These are phyloP conservation scores for Epithemia pelagica DNA, from an alignment of 108 stramenopile genomes.

Conservation along the genomic window DNA sequence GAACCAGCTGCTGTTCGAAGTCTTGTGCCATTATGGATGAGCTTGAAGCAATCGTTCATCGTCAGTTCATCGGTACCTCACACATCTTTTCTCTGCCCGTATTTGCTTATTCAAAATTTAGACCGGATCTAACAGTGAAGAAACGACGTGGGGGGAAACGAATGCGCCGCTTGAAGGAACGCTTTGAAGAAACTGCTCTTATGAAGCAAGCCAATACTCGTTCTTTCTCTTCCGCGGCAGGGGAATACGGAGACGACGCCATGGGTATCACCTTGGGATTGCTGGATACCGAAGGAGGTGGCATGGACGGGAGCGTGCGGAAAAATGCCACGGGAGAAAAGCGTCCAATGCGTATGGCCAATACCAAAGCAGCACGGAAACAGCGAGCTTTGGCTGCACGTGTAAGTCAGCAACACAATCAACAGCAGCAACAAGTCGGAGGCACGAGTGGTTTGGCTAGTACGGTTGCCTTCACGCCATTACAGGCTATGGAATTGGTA, in stretches of 20 bases:
- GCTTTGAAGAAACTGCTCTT: constrained; percentile 91
- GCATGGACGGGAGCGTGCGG: constrained; percentile 47
- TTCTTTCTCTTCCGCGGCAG: constrained; percentile 65
- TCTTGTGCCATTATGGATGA: no score
- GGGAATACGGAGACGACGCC: constrained; percentile 93
- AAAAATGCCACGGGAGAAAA: constrained; percentile 46
- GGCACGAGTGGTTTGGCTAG: constrained; percentile 70
- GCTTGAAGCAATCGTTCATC: no score
- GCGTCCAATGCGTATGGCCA: constrained; percentile 70
- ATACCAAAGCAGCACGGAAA: constrained; percentile 72
- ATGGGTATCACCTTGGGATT: constrained; percentile 90
- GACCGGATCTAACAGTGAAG: constrained; percentile 79
- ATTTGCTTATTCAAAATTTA: no score
- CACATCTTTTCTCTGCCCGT: no score
- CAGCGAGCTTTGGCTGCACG: constrained; percentile 18
- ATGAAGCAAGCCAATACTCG: constrained; percentile 90
- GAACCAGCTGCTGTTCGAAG: no score
- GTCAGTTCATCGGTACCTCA: no score
- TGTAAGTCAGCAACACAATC: neutral
- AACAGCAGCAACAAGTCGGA: constrained; percentile 27
- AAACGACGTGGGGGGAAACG: constrained; percentile 93
- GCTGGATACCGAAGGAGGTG: constrained; percentile 68
- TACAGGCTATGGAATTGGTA: constrained; percentile 83
- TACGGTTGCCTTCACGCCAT: constrained; percentile 80
- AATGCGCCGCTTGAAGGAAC: constrained; percentile 87